Conservation (phyloP, 495 filamentous ascomycete genomes). For the Staphylotrichum tortipilum region DNA sequence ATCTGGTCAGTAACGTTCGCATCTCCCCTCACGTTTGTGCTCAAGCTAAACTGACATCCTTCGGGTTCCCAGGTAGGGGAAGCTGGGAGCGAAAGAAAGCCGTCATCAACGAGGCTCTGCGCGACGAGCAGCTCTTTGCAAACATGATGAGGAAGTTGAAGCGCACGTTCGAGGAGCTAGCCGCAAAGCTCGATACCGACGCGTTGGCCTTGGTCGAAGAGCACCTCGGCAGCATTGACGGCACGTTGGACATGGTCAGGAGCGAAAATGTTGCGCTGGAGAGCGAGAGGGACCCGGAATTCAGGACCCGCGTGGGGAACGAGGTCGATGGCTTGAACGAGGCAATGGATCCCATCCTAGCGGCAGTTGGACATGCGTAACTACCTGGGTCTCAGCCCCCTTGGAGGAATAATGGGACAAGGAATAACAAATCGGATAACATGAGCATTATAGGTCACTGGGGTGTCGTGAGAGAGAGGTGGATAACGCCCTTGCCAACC, state of each 20-base stretch:
- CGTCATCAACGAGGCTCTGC: slow-evolving; percentile 19
- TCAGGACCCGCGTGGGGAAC: slow-evolving; percentile 19
- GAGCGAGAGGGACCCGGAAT: slow-evolving; percentile 27
- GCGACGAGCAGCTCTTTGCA: slow-evolving; percentile 15
- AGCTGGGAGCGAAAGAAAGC: slow-evolving; percentile 21
- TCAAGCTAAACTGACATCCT: slow-evolving; percentile 9
- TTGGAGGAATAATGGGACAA: no score
- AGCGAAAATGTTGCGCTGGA: slow-evolving; percentile 26
- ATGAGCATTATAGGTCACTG: no score
- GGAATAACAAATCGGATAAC: no score
- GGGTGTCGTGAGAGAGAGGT: no score
- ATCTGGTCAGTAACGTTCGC: background rate
- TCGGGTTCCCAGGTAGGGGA: slow-evolving; percentile 19
- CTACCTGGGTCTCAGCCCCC: no score
- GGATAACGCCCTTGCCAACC: no score
- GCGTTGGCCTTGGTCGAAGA: slow-evolving; percentile 9
- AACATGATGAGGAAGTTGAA: slow-evolving; percentile 16
- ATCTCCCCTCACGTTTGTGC: background rate
- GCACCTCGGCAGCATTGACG: slow-evolving; percentile 18
- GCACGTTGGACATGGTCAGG: slow-evolving; percentile 25
- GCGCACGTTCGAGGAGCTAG: slow-evolving; percentile 11
- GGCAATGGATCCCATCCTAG: background rate
- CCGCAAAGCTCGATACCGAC: slow-evolving; percentile 14
- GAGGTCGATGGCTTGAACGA: slow-evolving; percentile 7
- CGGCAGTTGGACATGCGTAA: no score